These are phyloP conservation scores for Allium sativum DNA, from an alignment of 106 monocot genomes.

Conservation along the genomic window DNA sequence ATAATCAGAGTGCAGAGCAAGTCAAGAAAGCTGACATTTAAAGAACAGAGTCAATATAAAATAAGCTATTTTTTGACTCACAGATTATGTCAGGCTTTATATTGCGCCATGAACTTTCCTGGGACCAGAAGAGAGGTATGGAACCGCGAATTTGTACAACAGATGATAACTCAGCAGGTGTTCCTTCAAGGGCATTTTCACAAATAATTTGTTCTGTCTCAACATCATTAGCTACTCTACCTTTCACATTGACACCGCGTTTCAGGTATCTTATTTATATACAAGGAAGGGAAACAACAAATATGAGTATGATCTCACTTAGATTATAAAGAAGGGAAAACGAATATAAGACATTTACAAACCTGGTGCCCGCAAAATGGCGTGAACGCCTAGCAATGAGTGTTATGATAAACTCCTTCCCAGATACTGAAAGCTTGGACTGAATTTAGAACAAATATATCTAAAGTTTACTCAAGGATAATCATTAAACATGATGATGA, in stretches of 20 bases:
- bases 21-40: not conserved
- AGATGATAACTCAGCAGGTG: conserved; percentile 61
- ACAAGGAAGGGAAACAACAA: too few relatives aligned
- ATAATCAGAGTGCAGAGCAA: conserved; percentile 8
- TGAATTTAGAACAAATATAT: conserved; percentile 10
- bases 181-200: conserved; percentile 39
- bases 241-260: conserved; percentile 91
- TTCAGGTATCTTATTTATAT: conserved; percentile 54
- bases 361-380: conserved; percentile 99
- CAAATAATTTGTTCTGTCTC: conserved; percentile 95
- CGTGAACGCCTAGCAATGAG: conserved; percentile 96
- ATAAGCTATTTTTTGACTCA: conserved; percentile 27
- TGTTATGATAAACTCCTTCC: conserved; percentile 75
- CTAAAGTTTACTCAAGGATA: too few relatives aligned
- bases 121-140: conserved; percentile 95
- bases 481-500: too few relatives aligned
- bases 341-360: not conserved
- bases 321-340: too few relatives aligned
- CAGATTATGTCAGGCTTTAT: conserved; percentile 89
- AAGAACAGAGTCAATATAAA: not conserved
- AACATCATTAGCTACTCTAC: conserved; percentile 97
- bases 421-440: conserved; percentile 59
- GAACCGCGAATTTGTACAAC: conserved; percentile 93
- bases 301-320: too few relatives aligned
- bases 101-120: conserved; percentile 80